These are phyloP conservation scores for Acorus gramineus DNA, from an alignment of 106 monocot genomes.

Conservation along the genomic window DNA sequence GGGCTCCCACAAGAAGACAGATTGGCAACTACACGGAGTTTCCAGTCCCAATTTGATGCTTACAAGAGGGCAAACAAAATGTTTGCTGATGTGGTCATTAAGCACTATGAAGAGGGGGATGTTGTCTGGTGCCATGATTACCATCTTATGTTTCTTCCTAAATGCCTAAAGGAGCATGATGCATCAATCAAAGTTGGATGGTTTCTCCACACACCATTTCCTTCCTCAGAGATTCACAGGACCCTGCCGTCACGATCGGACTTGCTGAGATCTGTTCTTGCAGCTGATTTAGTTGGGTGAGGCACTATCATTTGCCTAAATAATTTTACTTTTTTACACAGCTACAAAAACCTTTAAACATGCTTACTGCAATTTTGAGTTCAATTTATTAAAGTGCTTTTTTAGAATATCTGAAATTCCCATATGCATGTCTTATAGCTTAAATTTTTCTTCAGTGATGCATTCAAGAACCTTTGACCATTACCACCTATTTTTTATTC, in stretches of 20 bases:
- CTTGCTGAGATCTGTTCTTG: constrained; percentile 79
- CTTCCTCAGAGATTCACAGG: constrained; percentile 83
- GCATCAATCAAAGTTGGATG: constrained; percentile 91
- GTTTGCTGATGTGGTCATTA: constrained; percentile 91
- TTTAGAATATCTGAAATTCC: no score
- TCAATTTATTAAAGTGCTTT: no score
- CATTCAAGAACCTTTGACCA: no score
- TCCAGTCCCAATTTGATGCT: constrained; percentile 94
- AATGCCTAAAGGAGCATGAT: constrained; percentile 85
- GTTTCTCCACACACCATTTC: constrained; percentile 96
- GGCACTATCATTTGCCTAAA: constrained; percentile 1
- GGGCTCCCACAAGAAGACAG: constrained; percentile 94
- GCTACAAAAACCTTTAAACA: no score
- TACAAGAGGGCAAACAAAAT: constrained; percentile 91
- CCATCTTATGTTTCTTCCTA: constrained; percentile 94
- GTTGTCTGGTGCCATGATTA: constrained; percentile 99
- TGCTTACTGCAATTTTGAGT: no score
- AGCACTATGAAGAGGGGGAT: constrained; percentile 95
- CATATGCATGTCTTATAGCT: no score
- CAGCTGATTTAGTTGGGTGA: constrained; percentile 83
- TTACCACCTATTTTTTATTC: no score
- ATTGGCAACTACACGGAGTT: constrained; percentile 92
- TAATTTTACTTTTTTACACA: no score
- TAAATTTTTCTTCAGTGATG: no score
- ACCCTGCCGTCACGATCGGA: constrained; percentile 79